A percentile compares a stretch with the other conserved stretches of the same genome.
phyloP scores from a whole-genome alignment of 495 filamentous ascomycete species.

The Aspergillus haitiensis region DNA sequence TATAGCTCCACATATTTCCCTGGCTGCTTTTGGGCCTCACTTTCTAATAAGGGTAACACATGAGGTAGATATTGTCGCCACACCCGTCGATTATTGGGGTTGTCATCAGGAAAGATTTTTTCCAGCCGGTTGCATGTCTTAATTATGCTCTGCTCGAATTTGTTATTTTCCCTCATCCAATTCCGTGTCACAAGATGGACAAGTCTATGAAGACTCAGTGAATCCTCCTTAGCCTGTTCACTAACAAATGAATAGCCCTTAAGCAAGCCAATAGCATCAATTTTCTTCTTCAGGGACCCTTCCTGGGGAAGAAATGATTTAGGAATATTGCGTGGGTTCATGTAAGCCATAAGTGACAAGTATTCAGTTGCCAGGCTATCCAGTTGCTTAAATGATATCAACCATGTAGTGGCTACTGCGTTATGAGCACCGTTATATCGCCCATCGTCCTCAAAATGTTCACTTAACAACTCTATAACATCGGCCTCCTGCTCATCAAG shows the following conservation, averaged over 20 bases:
- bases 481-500: constrained; percentile 43
- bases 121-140: background rate
- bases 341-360: constrained; percentile 44
- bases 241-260: constrained; percentile 29
- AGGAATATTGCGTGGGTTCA: constrained; percentile 34
- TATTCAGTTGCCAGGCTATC: constrained; percentile 35
- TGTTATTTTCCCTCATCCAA: constrained; percentile 8
- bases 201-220: constrained; percentile 22
- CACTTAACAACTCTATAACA: constrained; percentile 44
- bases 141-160: background rate
- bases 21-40: background rate
- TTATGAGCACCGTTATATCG: constrained; percentile 44
- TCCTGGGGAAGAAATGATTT: constrained; percentile 30
- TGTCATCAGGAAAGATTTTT: background rate
- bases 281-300: background rate
- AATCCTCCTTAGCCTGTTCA: constrained; percentile 1
- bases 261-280: constrained; percentile 25
- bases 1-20: background rate
- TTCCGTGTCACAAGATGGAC: constrained; percentile 28
- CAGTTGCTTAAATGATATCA: constrained; percentile 54
- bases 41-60: constrained; percentile 1
- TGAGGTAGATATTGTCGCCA: constrained; percentile 14
- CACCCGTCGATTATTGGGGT: background rate
- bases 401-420: constrained; percentile 56
- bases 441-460: constrained; percentile 48